Evolutionary conservation across 768 basidiomycete genomes (phyloP), one percentile per base, ranked within the genome.

Genomic region (Fomitopsis serialis): DNA sequence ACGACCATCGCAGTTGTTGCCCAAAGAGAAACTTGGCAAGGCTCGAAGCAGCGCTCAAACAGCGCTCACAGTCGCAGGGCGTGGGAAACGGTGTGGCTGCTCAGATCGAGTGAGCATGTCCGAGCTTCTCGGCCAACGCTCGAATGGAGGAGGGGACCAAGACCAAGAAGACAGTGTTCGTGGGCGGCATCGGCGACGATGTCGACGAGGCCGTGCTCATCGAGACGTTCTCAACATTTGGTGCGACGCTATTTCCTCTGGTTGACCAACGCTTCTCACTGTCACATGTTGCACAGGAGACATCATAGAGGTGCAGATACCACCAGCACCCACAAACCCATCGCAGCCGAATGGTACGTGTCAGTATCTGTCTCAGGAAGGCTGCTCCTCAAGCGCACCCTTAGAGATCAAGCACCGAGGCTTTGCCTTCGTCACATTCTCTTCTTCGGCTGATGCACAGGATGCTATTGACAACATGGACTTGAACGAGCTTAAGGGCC

Each of bases 401-500:
- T n/a, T 53, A 88, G 88, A 87, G 56, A 70, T 71, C n/a, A 92
- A 89, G 72, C 91, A 92, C 68, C 84, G 93, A 43, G 96, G 95
- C 10, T 98, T 94, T 72, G 96, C 87, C 9, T 98, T 98, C 66
- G 81, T 98, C 45, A 94, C 93, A 1, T 98, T 82, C 66, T 72
- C 83, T 11, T 87, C 85, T 7, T 66, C 88, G 9, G 78, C 80
- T 22, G 92, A 96, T 69, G 94, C 96, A 4, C 88, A 91, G 65
- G 95, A 98, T 67, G 96, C 96, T 25, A 96, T 98, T 56, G 96
- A 98, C 76, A 98, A 98, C 72, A 98, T 94, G 91, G 94, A 98
- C 70, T 74, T 95, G 70, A 97, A 96, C 64, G 94, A 95, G 66
- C 75, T 90, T 54, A 78, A 74, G 47, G 92, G 85, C 47, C 81